A percentile compares a stretch with the other conserved stretches of the same genome.
Conservation (phyloP, 768 basidiomycete genomes). For the Phaffia australis region DNA sequence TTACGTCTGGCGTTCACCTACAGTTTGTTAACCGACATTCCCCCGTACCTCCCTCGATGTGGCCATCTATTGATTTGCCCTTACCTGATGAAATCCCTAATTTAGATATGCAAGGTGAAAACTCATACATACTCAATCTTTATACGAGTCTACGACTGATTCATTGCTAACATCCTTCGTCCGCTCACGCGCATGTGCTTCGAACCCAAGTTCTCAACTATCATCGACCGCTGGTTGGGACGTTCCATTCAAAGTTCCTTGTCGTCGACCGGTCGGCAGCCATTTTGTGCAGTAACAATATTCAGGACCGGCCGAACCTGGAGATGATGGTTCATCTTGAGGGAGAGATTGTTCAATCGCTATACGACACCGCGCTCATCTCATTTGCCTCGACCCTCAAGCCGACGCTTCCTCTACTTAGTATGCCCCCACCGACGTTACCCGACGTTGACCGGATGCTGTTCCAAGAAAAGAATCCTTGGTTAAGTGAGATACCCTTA, state of each 20-base stretch:
- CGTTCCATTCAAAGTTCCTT: slow-evolving; percentile 62
- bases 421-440: slow-evolving; percentile 27
- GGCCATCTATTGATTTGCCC: slow-evolving; percentile 36
- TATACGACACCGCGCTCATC: slow-evolving; percentile 59
- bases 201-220: slow-evolving; percentile 31
- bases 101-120: slow-evolving; percentile 33
- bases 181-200: background rate
- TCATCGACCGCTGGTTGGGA: slow-evolving; percentile 48
- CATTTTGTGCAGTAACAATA: slow-evolving; percentile 57
- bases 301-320: slow-evolving; percentile 46
- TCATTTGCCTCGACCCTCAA: slow-evolving; percentile 49
- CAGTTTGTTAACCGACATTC: slow-evolving; percentile 23
- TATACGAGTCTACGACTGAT: background rate
- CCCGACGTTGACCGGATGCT: slow-evolving; percentile 9
- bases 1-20: background rate
- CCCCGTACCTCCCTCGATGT: slow-evolving; percentile 19
- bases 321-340: slow-evolving; percentile 62
- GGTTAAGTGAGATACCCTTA: slow-evolving; percentile 41
- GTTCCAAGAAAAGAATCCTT: slow-evolving; percentile 42
- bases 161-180: background rate
- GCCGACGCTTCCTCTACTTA: slow-evolving; percentile 44
- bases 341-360: slow-evolving; percentile 56
- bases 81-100: slow-evolving; percentile 50
- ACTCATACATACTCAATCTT: background rate
- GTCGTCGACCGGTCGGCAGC: slow-evolving; percentile 59